These are phyloP conservation scores for Diaporthe sp. DNA, from an alignment of 2,329 filamentous ascomycete genomes.

Conservation along the genomic window DNA sequence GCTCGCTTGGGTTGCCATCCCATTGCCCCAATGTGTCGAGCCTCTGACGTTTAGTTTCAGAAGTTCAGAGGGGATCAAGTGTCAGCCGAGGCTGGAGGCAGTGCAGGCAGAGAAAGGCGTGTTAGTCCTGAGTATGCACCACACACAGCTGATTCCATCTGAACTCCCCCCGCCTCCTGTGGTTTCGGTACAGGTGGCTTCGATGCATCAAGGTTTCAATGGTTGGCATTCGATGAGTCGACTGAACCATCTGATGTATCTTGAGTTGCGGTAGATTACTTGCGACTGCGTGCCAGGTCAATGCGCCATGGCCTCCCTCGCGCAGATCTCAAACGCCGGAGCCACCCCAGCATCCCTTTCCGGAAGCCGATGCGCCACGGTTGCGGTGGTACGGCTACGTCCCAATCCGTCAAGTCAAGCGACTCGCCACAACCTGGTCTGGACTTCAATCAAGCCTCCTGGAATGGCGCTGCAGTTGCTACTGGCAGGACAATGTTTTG, in stretches of 20 bases:
- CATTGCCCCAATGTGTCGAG: slow-evolving; percentile 13
- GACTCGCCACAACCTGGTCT: neutral
- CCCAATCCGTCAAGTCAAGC: slow-evolving; percentile 20
- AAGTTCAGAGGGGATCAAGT: slow-evolving; percentile 9
- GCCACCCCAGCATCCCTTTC: slow-evolving; percentile 17
- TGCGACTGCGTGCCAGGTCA: slow-evolving; percentile 13
- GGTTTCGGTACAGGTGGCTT: slow-evolving; percentile 15
- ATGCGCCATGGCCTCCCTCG: slow-evolving; percentile 16
- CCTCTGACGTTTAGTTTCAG: slow-evolving; percentile 26
- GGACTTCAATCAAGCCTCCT: neutral
- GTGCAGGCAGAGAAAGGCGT: neutral
- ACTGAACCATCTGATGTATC: slow-evolving; percentile 5
- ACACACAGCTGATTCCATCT: slow-evolving; percentile 20
- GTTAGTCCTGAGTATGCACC: neutral
- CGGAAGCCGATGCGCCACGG: slow-evolving; percentile 17
- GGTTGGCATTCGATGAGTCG: slow-evolving; percentile 13
- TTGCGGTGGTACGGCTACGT: neutral
- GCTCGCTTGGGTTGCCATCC: slow-evolving; percentile 27
- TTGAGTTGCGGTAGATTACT: slow-evolving; percentile 1
- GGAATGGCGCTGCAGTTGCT: neutral
- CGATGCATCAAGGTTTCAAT: slow-evolving; percentile 27
- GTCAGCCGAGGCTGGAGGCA: slow-evolving; percentile 21
- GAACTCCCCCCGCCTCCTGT: slow-evolving; percentile 24
- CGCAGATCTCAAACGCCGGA: slow-evolving; percentile 24
- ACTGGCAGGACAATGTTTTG: neutral